Evolutionary conservation across 228 moss, liverwort and hornwort species (phyloP).

Genomic region (Sphagnum magellanicum): DNA sequence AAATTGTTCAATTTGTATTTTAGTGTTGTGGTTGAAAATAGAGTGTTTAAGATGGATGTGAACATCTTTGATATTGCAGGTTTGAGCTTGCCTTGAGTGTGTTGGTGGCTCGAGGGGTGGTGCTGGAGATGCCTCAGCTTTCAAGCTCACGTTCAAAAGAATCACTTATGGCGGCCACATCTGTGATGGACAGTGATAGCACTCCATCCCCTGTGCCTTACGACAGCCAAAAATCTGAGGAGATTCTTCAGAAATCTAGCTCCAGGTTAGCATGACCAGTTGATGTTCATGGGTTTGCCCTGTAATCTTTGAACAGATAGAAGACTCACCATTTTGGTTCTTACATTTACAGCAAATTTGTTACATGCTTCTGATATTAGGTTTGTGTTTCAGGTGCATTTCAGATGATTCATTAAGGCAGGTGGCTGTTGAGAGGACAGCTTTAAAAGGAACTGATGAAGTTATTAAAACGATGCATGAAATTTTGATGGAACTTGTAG

Average conservation of each 20-base stretch:
- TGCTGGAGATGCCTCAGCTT: slow-evolving; percentile 41
- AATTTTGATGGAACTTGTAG: slow-evolving; percentile 44
- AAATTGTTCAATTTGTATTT: no score
- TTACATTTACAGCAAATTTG: no score
- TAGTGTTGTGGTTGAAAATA: no score
- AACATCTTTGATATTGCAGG: slow-evolving; percentile 15
- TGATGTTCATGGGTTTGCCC: no score
- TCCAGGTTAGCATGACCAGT: slow-evolving; percentile 20
- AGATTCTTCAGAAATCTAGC: slow-evolving; percentile 16
- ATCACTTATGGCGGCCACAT: slow-evolving; percentile 17
- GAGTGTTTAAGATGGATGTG: neutral
- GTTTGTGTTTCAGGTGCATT: slow-evolving; percentile 19
- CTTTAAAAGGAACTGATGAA: slow-evolving; percentile 20
- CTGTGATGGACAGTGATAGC: slow-evolving; percentile 20
- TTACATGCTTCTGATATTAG: no score
- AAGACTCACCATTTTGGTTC: no score
- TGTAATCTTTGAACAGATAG: no score
- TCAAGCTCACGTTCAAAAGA: slow-evolving; percentile 6
- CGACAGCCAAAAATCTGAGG: slow-evolving; percentile 30
- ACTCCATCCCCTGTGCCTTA: slow-evolving; percentile 10
- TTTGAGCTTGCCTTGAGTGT: slow-evolving; percentile 58
- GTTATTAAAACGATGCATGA: slow-evolving; percentile 36
- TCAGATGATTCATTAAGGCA: slow-evolving; percentile 25
- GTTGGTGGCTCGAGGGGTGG: slow-evolving; percentile 47
- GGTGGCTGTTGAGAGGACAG: slow-evolving; percentile 12